A percentile compares a stretch with the other conserved stretches of the same genome.
phyloP scores from a whole-genome alignment of 306 rosid genomes.

The Quercus robur region DNA sequence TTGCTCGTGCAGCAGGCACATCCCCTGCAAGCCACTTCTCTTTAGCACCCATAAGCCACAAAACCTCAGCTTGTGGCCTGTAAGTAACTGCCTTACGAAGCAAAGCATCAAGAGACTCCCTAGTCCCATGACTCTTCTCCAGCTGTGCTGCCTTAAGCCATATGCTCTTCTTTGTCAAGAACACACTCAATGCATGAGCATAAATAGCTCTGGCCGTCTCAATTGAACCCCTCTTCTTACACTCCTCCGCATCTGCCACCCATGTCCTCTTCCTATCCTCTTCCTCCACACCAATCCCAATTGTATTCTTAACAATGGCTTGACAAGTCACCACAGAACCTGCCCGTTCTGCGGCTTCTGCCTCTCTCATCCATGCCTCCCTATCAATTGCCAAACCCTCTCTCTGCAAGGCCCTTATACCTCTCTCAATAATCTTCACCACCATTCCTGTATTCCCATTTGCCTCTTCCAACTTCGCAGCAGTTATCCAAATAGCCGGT shows the following conservation, averaged over 20 bases:
- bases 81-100: conserved; percentile 84
- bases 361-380: conserved; percentile 92
- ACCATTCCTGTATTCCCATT: conserved; percentile 80
- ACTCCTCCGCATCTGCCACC: conserved; percentile 97
- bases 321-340: conserved; percentile 80
- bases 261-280: conserved; percentile 95
- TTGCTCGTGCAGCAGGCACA: conserved; percentile 81
- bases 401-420: conserved; percentile 82
- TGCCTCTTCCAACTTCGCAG: conserved; percentile 94
- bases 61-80: conserved; percentile 91
- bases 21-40: conserved; percentile 99
- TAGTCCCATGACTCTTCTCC: conserved; percentile 87
- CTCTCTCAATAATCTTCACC: conserved; percentile 79
- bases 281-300: conserved; percentile 86
- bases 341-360: conserved; percentile 87
- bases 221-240: conserved; percentile 86
- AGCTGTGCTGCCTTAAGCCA: conserved; percentile 97
- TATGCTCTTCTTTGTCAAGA: conserved; percentile 87
- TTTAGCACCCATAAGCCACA: conserved; percentile 99
- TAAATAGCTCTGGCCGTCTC: conserved; percentile 92
- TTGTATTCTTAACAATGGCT: conserved; percentile 64
- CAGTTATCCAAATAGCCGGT: conserved; percentile 89
- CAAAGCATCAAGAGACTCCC: conserved; percentile 87
- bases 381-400: conserved; percentile 73
- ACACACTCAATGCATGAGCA: conserved; percentile 77